phyloP scores from a whole-genome alignment of 2,329 filamentous ascomycete species.

The Fusarium denticulatum region DNA sequence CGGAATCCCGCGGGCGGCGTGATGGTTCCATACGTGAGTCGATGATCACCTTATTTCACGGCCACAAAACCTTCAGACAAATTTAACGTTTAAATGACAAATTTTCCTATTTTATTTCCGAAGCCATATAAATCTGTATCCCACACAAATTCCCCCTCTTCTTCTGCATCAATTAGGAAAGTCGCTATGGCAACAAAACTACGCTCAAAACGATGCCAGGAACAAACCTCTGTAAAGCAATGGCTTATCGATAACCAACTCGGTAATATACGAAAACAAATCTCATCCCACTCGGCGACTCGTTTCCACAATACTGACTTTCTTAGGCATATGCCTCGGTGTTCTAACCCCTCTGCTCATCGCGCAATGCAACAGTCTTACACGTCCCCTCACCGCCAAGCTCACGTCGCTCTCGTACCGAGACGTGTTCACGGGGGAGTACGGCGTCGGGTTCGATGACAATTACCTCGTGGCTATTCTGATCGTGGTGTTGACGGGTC shows the following conservation, averaged over 20 bases:
- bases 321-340: conserved; percentile 81
- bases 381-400: conserved; percentile 79
- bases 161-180: neutral
- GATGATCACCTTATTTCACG: conserved; percentile 5
- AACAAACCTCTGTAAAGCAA: neutral
- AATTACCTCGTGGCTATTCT: conserved; percentile 82
- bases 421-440: conserved; percentile 67
- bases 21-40: neutral
- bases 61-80: neutral
- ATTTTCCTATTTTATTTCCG: neutral
- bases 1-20: neutral
- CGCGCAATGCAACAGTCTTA: conserved; percentile 81
- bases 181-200: conserved; percentile 3
- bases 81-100: neutral
- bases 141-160: accelerated
- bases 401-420: conserved; percentile 90
- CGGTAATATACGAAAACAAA: neutral
- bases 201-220: neutral
- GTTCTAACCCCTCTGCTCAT: conserved; percentile 83
- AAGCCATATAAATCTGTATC: neutral
- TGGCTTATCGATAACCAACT: conserved; percentile 30
- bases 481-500: conserved; percentile 84
- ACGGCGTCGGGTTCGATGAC: conserved; percentile 82
- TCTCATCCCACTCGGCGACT: neutral
- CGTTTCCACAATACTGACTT: conserved; percentile 14